These are phyloP conservation scores for Aspergillus ochraceoroseus DNA, from an alignment of 2,329 filamentous ascomycete species.

Conservation along the genomic window DNA sequence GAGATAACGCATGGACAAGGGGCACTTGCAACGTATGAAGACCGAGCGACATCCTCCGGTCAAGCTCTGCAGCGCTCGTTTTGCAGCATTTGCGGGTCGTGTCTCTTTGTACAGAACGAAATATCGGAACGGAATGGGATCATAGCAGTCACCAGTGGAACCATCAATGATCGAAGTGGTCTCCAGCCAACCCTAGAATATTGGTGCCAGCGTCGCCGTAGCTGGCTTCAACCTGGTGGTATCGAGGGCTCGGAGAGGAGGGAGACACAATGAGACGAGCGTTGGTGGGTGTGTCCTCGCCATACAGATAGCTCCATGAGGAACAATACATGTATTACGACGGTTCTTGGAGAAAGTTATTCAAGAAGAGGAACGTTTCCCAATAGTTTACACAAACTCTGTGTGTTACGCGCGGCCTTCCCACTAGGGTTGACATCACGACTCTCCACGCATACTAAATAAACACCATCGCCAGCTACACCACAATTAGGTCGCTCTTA, in stretches of 20 bases:
- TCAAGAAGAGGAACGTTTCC: too few relatives aligned
- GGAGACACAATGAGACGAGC: conserved; percentile 11
- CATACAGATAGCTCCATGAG: too few relatives aligned
- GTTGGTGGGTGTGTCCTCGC: too few relatives aligned
- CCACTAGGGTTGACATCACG: too few relatives aligned
- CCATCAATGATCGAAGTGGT: conserved; percentile 10
- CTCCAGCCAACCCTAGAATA: conserved; percentile 5
- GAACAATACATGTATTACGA: too few relatives aligned
- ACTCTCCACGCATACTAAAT: too few relatives aligned
- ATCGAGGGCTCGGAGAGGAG: conserved; percentile 2
- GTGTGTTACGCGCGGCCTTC: too few relatives aligned
- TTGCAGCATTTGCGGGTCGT: conserved; percentile 21
- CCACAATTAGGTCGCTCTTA: too few relatives aligned
- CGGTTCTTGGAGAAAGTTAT: too few relatives aligned
- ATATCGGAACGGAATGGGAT: not conserved
- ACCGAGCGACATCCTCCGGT: conserved; percentile 11
- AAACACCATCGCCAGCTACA: too few relatives aligned
- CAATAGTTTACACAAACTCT: too few relatives aligned
- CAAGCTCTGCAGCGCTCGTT: conserved; percentile 18
- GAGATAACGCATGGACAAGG: conserved; percentile 11
- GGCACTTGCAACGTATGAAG: conserved; percentile 16
- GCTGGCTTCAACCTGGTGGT: conserved; percentile 5
- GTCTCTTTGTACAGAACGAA: conserved; percentile 6
- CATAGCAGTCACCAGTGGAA: conserved; percentile 14
- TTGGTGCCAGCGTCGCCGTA: conserved; percentile 7